Percentiles rank a stretch among this genome's conserved stretches.
phyloP scores from a whole-genome alignment of 2,329 filamentous ascomycete genomes.

The Cladosporium colombiae region DNA sequence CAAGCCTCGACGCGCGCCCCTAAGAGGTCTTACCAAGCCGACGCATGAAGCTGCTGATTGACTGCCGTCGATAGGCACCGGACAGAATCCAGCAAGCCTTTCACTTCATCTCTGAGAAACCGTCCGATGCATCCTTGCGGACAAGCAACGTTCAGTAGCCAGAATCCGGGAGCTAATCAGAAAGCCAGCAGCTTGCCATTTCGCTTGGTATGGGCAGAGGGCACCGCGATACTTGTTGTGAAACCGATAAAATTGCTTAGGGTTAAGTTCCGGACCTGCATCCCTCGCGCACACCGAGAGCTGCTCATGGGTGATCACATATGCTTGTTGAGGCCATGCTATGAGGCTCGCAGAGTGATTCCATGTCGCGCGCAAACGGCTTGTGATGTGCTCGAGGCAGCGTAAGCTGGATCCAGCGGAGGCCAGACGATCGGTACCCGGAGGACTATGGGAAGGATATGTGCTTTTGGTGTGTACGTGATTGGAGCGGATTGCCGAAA shows the following conservation, averaged over 20 bases:
- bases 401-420: slow-evolving; percentile 42
- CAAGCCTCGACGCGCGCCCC: slow-evolving; percentile 74
- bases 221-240: slow-evolving; percentile 43
- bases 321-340: slow-evolving; percentile 52
- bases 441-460: slow-evolving; percentile 78
- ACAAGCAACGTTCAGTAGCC: slow-evolving; percentile 11
- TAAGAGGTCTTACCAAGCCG: slow-evolving; percentile 72
- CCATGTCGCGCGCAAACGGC: slow-evolving; percentile 25
- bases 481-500: slow-evolving; percentile 8
- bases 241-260: slow-evolving; percentile 74
- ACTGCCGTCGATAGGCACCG: slow-evolving; percentile 40
- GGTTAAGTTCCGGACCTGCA: slow-evolving; percentile 91
- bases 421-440: slow-evolving; percentile 66
- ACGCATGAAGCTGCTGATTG: slow-evolving; percentile 71
- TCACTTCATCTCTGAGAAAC: slow-evolving; percentile 28
- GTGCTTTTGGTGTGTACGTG: slow-evolving; percentile 53
- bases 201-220: slow-evolving; percentile 10
- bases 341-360: slow-evolving; percentile 53
- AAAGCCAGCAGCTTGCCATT: slow-evolving; percentile 65
- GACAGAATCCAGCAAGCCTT: slow-evolving; percentile 34
- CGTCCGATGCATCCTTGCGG: slow-evolving; percentile 23
- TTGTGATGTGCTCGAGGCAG: slow-evolving; percentile 34
- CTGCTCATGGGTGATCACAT: slow-evolving; percentile 13
- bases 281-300: slow-evolving; percentile 48
- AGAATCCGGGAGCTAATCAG: slow-evolving; percentile 28